A percentile compares a stretch with the other conserved stretches of the same genome.
phyloP scores from a whole-genome alignment of 2,329 filamentous ascomycete species.

The Fusarium concolor region DNA sequence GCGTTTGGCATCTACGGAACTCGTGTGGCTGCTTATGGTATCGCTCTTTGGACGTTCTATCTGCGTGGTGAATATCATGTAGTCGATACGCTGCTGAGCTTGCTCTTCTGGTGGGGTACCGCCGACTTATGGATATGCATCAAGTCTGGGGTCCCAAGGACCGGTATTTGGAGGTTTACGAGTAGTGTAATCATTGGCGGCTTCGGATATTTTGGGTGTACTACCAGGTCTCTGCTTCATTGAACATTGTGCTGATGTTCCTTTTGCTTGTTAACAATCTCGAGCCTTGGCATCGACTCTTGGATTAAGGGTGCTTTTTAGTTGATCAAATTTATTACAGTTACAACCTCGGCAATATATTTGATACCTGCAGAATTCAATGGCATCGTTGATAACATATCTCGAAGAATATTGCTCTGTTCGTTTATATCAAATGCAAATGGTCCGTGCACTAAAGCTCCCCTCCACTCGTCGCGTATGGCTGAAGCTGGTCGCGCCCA shows the following conservation, averaged over 20 bases:
- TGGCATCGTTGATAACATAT: not conserved
- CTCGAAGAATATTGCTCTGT: too few relatives aligned
- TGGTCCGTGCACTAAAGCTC: conserved; percentile 25
- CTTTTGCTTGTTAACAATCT: not conserved
- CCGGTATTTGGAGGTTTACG: conserved; percentile 28
- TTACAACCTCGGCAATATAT: not conserved
- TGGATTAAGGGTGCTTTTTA: not conserved
- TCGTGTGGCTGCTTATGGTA: conserved; percentile 34
- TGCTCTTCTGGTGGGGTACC: conserved; percentile 32
- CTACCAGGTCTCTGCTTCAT: conserved; percentile 11
- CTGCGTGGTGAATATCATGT: conserved; percentile 30
- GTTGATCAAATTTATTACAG: too few relatives aligned
- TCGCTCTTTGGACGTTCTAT: conserved; percentile 43
- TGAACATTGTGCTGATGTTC: not conserved
- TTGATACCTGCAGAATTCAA: not conserved
- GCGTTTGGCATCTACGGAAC: conserved; percentile 46
- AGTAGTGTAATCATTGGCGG: conserved; percentile 22
- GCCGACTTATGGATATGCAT: conserved; percentile 44
- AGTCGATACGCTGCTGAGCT: conserved; percentile 39
- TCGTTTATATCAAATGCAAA: too few relatives aligned
- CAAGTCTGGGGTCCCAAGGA: conserved; percentile 34
- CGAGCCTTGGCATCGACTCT: not conserved
- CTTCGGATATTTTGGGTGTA: conserved; percentile 39
- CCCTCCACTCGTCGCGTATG: conserved; percentile 24
- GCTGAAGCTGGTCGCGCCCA: conserved; percentile 29